Evolutionary conservation across 495 filamentous ascomycete species (phyloP), one percentile per base, ranked within the genome.

Genomic region (Talaromyces stipitatus): DNA sequence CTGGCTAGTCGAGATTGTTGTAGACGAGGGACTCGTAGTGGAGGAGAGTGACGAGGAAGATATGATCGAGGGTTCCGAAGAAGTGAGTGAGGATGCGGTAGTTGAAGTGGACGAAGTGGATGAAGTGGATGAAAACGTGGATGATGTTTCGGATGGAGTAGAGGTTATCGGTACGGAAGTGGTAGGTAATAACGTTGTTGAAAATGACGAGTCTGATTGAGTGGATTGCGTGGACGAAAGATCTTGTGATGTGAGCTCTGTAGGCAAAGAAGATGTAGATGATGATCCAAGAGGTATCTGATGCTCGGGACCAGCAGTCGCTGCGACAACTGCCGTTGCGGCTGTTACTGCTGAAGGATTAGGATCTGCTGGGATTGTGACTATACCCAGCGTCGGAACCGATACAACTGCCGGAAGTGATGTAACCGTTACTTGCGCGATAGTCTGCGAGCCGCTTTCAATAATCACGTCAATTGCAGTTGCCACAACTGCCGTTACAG

Each of bases 1-100:
- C 53, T 60, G 62, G 4, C 54, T 63, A 51, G 61, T 61, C 3
- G 58, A 64, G 50, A 56, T 28, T 8, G 51, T 50, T 38, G 50
- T 26, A 14, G 54, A 41, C n/a, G 61, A 46, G 16, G 32, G 14
- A 47, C 27, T 26, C 7, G 58, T 47, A 22, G 36, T 24, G 16
- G 41, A 51, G 27, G 56, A 33, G 18, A 26, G 29, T 22, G 55
- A 47, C 24, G 46, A 33, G 27, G 54, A 50, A 14, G 46, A 24
- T 59, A 30, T 12, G 20, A 20, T 51, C 32, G 50, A 30, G 28
- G 48, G 20, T 55, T 43, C 32, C 26, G 45, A 24, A 27, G 29
- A 38, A 9, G 46, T 29, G 14, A 26, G 20, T 7, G 55, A 46
- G 4, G 54, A 33, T 18, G 55, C 16, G 43, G 23, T 30, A 14